Percentiles rank a stretch among this genome's conserved stretches.
phyloP scores from a whole-genome alignment of 2,329 filamentous ascomycete species.

The Mycosphaerella arachidis region DNA sequence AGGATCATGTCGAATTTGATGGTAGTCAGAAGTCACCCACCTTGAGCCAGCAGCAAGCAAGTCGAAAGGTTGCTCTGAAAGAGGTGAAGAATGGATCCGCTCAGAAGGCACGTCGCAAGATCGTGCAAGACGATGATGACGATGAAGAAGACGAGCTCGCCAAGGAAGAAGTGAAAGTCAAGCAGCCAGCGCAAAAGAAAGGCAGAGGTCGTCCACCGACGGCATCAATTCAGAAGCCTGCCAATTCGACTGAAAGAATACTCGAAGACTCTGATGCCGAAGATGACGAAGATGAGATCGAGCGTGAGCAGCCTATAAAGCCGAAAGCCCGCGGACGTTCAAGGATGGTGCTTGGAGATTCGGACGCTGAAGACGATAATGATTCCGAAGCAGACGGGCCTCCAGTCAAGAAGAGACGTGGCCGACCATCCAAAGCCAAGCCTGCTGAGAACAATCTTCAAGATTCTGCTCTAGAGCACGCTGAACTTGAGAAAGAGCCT shows the following conservation, averaged over 20 bases:
- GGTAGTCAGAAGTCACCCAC: slow-evolving; percentile 22
- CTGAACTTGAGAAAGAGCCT: neutral
- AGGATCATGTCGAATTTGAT: slow-evolving; percentile 30
- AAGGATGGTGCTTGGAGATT: slow-evolving; percentile 14
- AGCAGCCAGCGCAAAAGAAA: slow-evolving; percentile 9
- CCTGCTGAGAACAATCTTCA: slow-evolving; percentile 2
- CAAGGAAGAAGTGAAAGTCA: slow-evolving; percentile 9
- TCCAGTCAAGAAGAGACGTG: slow-evolving; percentile 5
- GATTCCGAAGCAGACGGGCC: slow-evolving; percentile 15
- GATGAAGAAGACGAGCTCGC: slow-evolving; percentile 26
- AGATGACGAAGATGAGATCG: slow-evolving; percentile 7
- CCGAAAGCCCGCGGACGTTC: neutral
- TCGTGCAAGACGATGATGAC: slow-evolving; percentile 20
- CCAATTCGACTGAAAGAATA: slow-evolving; percentile 3
- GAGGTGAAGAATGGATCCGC: slow-evolving; percentile 13
- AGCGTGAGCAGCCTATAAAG: neutral
- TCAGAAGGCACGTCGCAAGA: slow-evolving; percentile 14
- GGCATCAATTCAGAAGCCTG: neutral
- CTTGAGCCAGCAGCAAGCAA: slow-evolving; percentile 33
- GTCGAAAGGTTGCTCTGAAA: slow-evolving; percentile 20
- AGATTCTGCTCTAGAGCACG: slow-evolving; percentile 12
- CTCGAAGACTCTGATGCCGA: slow-evolving; percentile 12
- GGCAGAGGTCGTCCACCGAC: slow-evolving; percentile 15
- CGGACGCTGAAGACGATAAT: slow-evolving; percentile 19
- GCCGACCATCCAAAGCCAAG: neutral